Evolutionary conservation across 2,329 filamentous ascomycete genomes (phyloP).

Genomic region (Claviceps maximensis): DNA sequence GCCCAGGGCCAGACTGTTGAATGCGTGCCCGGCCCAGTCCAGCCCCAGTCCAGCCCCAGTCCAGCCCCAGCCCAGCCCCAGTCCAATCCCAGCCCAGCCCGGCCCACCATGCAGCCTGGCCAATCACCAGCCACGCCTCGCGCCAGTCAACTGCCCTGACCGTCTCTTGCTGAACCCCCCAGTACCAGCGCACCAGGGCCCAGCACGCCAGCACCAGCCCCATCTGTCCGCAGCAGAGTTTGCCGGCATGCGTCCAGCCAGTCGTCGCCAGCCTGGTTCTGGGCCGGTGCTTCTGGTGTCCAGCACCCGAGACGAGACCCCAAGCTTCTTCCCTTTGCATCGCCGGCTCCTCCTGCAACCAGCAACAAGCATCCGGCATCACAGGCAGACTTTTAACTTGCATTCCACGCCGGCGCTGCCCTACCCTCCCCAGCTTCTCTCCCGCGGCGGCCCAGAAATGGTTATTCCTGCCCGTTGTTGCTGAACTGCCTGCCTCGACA

Average conservation of each 20-base stretch:
- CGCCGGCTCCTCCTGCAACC: constrained; percentile 3
- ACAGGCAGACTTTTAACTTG: constrained; percentile 4
- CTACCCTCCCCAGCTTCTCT: neutral
- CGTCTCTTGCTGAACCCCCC: neutral
- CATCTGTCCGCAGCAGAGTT: constrained; percentile 12
- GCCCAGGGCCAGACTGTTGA: neutral
- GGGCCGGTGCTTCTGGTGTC: neutral
- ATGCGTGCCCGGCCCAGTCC: too few species aligned
- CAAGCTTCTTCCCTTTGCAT: constrained; percentile 4
- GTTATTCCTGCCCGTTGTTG: constrained; percentile 10
- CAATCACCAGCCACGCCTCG: neutral
- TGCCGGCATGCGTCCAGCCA: constrained; percentile 3
- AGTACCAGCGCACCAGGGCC: too few species aligned
- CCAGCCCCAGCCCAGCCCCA: too few species aligned
- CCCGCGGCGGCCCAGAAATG: constrained; percentile 9
- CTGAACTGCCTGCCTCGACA: constrained; percentile 7
- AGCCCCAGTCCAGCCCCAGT: too few species aligned
- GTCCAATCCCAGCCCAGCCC: neutral
- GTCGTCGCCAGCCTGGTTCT: neutral
- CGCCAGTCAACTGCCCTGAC: neutral
- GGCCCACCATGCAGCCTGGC: neutral
- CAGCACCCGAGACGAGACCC: constrained; percentile 1
- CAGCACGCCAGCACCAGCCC: neutral
- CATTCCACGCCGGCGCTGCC: constrained; percentile 1
- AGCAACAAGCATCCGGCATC: constrained; percentile 3